A percentile compares a stretch with the other conserved stretches of the same genome.
phyloP scores from a whole-genome alignment of 495 filamentous ascomycete genomes.

The Cercophora samala region DNA sequence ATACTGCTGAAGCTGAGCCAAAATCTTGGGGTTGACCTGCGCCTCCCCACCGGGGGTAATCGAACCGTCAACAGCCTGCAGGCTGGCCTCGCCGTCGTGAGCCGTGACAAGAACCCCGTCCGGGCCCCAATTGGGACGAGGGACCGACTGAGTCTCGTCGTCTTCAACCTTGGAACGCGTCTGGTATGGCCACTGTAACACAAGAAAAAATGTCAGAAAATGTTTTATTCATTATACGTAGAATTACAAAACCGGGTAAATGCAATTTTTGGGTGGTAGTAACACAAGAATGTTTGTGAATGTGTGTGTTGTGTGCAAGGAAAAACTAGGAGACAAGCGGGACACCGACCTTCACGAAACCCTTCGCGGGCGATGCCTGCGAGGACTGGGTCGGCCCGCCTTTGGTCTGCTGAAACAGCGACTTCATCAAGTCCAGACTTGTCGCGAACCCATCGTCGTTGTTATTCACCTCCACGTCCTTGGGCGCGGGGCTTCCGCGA shows the following conservation, averaged over 20 bases:
- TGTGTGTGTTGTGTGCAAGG: neutral
- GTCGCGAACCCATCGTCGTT: conserved; percentile 64
- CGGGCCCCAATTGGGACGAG: conserved; percentile 72
- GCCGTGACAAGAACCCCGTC: conserved; percentile 69
- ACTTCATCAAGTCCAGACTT: conserved; percentile 90
- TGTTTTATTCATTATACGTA: conserved; percentile 38
- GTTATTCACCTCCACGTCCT: conserved; percentile 35
- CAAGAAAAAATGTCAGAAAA: conserved; percentile 43
- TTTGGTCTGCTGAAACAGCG: conserved; percentile 67
- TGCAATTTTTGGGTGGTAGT: neutral
- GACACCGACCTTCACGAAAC: conserved; percentile 50
- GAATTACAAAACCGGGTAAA: neutral
- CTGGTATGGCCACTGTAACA: conserved; percentile 77
- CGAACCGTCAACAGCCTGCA: conserved; percentile 24
- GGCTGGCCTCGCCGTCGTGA: conserved; percentile 25
- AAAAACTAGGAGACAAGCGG: conserved; percentile 70
- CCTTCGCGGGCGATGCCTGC: conserved; percentile 40
- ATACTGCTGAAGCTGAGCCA: conserved; percentile 32
- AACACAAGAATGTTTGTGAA: conserved; percentile 4
- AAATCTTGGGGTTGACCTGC: conserved; percentile 13
- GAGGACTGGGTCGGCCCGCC: conserved; percentile 37
- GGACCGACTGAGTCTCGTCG: conserved; percentile 56
- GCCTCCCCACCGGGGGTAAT: conserved; percentile 13
- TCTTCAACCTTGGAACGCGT: conserved; percentile 67
- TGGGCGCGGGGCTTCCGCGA: conserved; percentile 34